These are phyloP conservation scores for Lineolata rhizophorae DNA, from an alignment of 495 filamentous ascomycete species.

Conservation along the genomic window DNA sequence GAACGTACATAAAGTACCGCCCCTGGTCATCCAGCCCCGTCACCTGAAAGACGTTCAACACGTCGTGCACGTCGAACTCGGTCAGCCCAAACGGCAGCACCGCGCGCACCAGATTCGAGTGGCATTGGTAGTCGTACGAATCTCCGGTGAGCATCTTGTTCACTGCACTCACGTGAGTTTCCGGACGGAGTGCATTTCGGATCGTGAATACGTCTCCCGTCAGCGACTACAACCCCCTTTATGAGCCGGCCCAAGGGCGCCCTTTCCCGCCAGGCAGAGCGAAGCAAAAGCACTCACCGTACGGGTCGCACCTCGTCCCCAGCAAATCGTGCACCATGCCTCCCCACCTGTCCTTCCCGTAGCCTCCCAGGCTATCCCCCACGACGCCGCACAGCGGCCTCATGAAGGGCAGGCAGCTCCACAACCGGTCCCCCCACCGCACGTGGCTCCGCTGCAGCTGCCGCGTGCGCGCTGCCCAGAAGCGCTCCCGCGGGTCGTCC, in stretches of 20 bases:
- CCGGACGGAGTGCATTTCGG: no score
- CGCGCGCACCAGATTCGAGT: constrained; percentile 56
- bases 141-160: constrained; percentile 47
- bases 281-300: constrained; percentile 17
- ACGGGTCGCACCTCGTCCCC: constrained; percentile 58
- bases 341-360: constrained; percentile 16
- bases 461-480: constrained; percentile 60
- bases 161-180: constrained; percentile 15
- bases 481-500: constrained; percentile 51
- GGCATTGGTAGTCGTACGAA: constrained; percentile 59
- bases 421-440: constrained; percentile 43
- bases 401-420: constrained; percentile 57
- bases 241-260: no score
- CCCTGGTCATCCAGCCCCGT: constrained; percentile 50
- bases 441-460: constrained; percentile 60
- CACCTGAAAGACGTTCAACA: constrained; percentile 65
- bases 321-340: constrained; percentile 49
- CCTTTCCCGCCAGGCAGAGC: no score
- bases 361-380: constrained; percentile 21
- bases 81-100: constrained; percentile 42
- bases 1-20: constrained; percentile 46
- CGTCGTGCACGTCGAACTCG: constrained; percentile 59
- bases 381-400: constrained; percentile 52
- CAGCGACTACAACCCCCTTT: no score
- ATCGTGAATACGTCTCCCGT: no score